These are phyloP conservation scores for Liriodendron chinense DNA, from an alignment of 164 flowering plant species.

Conservation along the genomic window DNA sequence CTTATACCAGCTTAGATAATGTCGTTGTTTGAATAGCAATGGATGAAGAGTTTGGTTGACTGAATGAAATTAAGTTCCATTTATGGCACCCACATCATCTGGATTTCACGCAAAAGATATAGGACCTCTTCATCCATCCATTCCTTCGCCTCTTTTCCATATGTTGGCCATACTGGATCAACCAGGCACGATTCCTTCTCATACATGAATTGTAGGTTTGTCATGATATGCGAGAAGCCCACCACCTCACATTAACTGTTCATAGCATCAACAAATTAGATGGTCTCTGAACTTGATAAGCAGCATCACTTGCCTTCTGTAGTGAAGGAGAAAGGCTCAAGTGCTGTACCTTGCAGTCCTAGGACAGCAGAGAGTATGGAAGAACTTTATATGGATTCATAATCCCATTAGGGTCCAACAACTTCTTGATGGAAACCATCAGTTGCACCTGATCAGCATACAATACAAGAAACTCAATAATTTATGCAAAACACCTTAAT, in stretches of 20 bases:
- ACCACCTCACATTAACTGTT: background rate
- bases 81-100: background rate
- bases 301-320: background rate
- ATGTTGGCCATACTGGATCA: too few relatives aligned
- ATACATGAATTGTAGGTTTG: background rate
- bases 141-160: background rate
- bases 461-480: background rate
- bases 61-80: background rate
- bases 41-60: background rate
- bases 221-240: background rate
- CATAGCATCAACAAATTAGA: background rate
- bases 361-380: constrained; percentile 41
- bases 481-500: background rate
- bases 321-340: background rate
- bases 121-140: background rate
- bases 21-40: background rate
- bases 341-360: constrained; percentile 13
- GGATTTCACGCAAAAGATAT: background rate
- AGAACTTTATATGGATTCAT: constrained; percentile 96
- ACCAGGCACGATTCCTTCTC: background rate
- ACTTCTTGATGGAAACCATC: constrained; percentile 81
- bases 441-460: constrained; percentile 60
- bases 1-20: too few relatives aligned
- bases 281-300: background rate
- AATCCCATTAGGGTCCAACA: constrained; percentile 76